Percentiles rank a stretch among this genome's conserved stretches.
These are phyloP conservation scores for Amanita subjunquillea DNA, from an alignment of 768 basidiomycete genomes.

Conservation along the genomic window DNA sequence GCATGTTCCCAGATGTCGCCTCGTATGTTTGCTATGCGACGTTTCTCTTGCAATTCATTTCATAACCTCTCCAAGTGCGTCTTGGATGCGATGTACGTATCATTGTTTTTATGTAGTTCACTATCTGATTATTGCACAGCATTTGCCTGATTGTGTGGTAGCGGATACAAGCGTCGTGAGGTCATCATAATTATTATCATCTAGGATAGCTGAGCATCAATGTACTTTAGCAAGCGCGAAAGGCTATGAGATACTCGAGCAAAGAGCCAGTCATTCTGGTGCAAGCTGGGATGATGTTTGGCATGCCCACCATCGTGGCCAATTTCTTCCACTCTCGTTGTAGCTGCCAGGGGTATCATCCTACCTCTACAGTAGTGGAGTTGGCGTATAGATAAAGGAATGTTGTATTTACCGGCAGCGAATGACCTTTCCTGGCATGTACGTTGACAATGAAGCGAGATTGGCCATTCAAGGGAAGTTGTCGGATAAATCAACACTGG, in stretches of 20 bases:
- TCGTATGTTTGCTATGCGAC: constrained; percentile 75
- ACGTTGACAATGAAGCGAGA: neutral
- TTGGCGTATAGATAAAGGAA: neutral
- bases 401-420: neutral
- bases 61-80: constrained; percentile 87
- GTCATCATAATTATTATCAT: too few relatives aligned
- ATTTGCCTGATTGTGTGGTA: constrained; percentile 69
- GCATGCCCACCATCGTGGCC: neutral
- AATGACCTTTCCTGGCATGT: neutral
- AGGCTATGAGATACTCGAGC: too few relatives aligned
- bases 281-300: neutral
- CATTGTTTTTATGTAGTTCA: too few relatives aligned
- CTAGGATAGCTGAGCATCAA: too few relatives aligned
- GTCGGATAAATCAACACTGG: neutral
- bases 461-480: neutral
- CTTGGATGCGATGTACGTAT: constrained; percentile 71
- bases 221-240: too few relatives aligned
- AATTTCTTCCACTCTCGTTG: neutral
- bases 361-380: neutral
- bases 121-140: constrained; percentile 24
- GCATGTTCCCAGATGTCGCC: constrained; percentile 79
- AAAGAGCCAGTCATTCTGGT: too few relatives aligned
- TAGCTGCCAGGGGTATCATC: neutral
- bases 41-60: constrained; percentile 77
- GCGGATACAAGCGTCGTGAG: too few relatives aligned